Conservation (phyloP, 208 protist species). For the Crithidia bombi region DNA sequence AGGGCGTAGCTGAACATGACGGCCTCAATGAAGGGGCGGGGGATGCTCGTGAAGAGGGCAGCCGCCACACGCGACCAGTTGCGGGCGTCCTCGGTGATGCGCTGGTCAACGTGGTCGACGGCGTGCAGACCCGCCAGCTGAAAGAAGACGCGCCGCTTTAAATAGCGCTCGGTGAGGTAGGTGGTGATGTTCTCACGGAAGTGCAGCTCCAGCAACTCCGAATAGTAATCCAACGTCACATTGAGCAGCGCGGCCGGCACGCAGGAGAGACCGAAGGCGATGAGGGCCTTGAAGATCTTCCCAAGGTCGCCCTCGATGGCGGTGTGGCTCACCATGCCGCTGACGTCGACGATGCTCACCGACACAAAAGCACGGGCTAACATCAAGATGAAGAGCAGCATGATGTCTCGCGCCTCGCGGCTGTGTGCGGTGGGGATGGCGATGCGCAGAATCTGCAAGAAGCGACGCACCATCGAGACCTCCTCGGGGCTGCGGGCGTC, state of each 20-base stretch:
- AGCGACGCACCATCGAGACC: slow-evolving; percentile 14
- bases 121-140: slow-evolving; percentile 50
- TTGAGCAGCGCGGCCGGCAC: slow-evolving; percentile 59
- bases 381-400: slow-evolving; percentile 45
- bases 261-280: slow-evolving; percentile 42
- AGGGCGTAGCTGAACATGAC: slow-evolving; percentile 58
- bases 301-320: slow-evolving; percentile 43
- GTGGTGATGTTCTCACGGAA: slow-evolving; percentile 64
- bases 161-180: slow-evolving; percentile 68
- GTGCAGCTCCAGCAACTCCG: slow-evolving; percentile 54
- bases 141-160: slow-evolving; percentile 72
- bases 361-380: slow-evolving; percentile 49
- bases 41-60: slow-evolving; percentile 46
- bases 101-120: slow-evolving; percentile 66
- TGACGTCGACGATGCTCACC: slow-evolving; percentile 42
- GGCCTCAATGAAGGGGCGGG: slow-evolving; percentile 57
- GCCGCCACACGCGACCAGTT: slow-evolving; percentile 43
- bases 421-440: slow-evolving; percentile 48
- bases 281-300: slow-evolving; percentile 30
- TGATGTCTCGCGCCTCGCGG: slow-evolving; percentile 42
- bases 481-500: background rate
- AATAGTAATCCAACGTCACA: slow-evolving; percentile 59
- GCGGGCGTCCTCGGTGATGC: slow-evolving; percentile 68
- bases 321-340: slow-evolving; percentile 32
- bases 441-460: slow-evolving; percentile 52